Evolutionary conservation across 768 basidiomycete genomes (phyloP), one percentile per base, ranked within the genome.

Genomic region (Hydnomerulius pinastri): DNA sequence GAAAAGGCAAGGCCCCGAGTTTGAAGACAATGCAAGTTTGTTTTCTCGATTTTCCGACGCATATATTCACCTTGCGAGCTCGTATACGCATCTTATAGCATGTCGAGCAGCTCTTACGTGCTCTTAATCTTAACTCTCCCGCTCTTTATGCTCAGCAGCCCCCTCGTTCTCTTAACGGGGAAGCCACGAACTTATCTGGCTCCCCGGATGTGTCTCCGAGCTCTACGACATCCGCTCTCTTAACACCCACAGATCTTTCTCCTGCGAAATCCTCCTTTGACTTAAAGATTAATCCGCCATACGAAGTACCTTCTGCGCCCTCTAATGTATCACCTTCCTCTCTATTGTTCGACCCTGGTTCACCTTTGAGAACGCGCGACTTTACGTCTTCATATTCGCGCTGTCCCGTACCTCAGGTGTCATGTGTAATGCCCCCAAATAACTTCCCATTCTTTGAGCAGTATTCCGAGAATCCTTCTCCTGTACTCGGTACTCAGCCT

Each of bases 41-140:
- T 55, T 61, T 53, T 48, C 37, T 44, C 15, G 24, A n/a, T 47
- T 10, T 62, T 53, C 7, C 0, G 12, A 50, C 63, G 62, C 63
- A 64, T 67, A 69, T 66, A 70, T 50, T 57, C 66, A 63, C 63
- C 60, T 52, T 40, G 28, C 24, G 7, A 23, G 13, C 27, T 15
- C n/a, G 3, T 32, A 23, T 18, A 6, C n/a, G 8, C 12, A 23
- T 47, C 59, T 54, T 54, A 23, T 56, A 90, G 87, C 85, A 89
- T 62, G 85, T 91, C 52, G 88, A 89, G 61, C 87, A 90, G 70
- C 78, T 92, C 38, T 74, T 92, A 47, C 84, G 90, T 33, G 83
- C 87, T 12, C 74, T 92, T 42, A 86, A 91, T 62, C 82, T 92
- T 58, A 85, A 84, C 62, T 91, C 90, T 25, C 90, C 90, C 12